phyloP scores from a whole-genome alignment of 148 eudicot genomes.

The Cornus controversa region DNA sequence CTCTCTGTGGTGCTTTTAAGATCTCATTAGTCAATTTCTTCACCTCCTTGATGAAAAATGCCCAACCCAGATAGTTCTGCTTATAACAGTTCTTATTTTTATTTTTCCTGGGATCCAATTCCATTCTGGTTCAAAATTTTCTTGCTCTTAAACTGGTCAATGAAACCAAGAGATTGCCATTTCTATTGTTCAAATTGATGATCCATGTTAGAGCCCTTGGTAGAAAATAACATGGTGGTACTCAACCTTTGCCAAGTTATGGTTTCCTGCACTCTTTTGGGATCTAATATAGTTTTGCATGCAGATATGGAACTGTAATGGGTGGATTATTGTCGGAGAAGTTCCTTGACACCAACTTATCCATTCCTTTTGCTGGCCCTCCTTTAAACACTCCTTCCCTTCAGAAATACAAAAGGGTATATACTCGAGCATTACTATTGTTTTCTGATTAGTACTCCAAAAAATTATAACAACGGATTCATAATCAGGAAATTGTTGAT shows the following conservation, averaged over 20 bases:
- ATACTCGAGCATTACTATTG: not conserved
- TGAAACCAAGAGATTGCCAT: too few species aligned
- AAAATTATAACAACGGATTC: not conserved
- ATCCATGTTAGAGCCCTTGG: not conserved
- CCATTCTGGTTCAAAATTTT: not conserved
- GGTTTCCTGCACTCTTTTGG: not conserved
- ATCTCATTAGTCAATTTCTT: too few species aligned
- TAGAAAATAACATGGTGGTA: not conserved
- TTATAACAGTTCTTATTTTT: not conserved
- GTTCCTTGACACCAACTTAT: conserved; percentile 82
- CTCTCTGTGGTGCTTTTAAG: conserved; percentile 7
- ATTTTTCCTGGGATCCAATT: too few species aligned
- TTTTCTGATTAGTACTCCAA: too few species aligned
- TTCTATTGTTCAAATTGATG: not conserved
- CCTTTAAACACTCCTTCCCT: conserved; percentile 89
- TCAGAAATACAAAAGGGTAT: conserved; percentile 98
- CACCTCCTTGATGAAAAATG: not conserved
- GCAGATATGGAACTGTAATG: conserved; percentile 98
- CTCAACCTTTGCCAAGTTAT: not conserved
- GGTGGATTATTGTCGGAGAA: conserved; percentile 94
- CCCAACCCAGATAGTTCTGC: not conserved
- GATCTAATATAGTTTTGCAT: not conserved
- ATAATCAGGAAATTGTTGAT: not conserved
- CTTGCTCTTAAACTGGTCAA: not conserved
- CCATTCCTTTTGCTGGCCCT: conserved; percentile 97